A percentile compares a stretch with the other conserved stretches of the same genome.
Conservation (phyloP, 148 eudicot species). For the Rhododendron ovatum region DNA sequence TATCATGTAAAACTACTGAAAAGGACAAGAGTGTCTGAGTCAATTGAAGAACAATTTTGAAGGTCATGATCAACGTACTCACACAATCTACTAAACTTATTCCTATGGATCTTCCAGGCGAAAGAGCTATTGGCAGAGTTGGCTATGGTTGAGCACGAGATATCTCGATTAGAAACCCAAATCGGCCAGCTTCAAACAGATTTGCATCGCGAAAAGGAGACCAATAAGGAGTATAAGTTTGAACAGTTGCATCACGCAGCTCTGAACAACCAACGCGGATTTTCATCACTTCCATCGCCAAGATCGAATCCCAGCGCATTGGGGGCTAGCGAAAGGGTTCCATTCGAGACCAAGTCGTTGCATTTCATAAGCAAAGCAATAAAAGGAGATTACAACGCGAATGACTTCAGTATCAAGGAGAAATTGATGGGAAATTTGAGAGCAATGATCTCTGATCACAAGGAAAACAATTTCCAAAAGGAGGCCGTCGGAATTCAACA, state of each 20-base stretch:
- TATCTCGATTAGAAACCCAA: constrained; percentile 60
- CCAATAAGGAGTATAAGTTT: constrained; percentile 24
- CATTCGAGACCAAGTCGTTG: constrained; percentile 61
- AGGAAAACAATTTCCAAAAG: constrained; percentile 30
- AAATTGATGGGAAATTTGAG: constrained; percentile 17
- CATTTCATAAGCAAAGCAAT: constrained; percentile 91
- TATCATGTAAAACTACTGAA: too few relatives aligned
- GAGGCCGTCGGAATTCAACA: constrained; percentile 15
- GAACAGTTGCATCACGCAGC: constrained; percentile 9
- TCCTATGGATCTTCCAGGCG: constrained; percentile 24
- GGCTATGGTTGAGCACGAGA: constrained; percentile 73
- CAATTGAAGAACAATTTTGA: too few relatives aligned
- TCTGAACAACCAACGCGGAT: not conserved
- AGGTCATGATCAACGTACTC: too few relatives aligned
- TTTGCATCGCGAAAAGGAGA: constrained; percentile 48
- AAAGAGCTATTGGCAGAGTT: constrained; percentile 65
- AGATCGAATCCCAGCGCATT: not conserved
- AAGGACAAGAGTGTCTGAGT: too few relatives aligned
- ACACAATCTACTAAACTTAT: too few relatives aligned
- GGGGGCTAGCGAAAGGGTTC: constrained; percentile 14
- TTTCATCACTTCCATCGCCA: constrained; percentile 9
- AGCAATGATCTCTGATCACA: constrained; percentile 13
- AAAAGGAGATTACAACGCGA: constrained; percentile 57
- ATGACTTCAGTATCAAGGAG: constrained; percentile 46
- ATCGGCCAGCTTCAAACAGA: constrained; percentile 50